Evolutionary conservation across 257 asterid species (phyloP).

Genomic region (Ballota nigra): DNA sequence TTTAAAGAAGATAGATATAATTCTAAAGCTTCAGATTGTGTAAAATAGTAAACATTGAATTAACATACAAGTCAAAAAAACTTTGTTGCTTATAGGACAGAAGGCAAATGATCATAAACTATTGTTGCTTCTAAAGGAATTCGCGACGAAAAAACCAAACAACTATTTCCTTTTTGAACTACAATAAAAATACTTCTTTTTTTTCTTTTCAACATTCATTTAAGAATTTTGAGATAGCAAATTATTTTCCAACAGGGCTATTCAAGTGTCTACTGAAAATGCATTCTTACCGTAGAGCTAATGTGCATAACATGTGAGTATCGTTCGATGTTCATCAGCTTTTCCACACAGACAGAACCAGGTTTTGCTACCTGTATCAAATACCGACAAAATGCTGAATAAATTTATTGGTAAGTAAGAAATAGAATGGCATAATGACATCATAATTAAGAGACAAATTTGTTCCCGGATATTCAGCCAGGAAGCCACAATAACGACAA

Average conservation of each 20-base stretch:
- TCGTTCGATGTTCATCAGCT: slow-evolving; percentile 77
- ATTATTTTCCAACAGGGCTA: neutral
- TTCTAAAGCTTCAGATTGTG: slow-evolving; percentile 14
- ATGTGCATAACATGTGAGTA: slow-evolving; percentile 96
- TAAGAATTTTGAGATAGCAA: neutral
- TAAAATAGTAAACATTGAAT: neutral
- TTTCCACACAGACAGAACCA: slow-evolving; percentile 78
- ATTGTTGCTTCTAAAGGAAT: neutral
- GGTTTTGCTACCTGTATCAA: slow-evolving; percentile 74
- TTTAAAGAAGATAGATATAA: neutral
- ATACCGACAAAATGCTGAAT: neutral
- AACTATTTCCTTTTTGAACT: too few relatives aligned
- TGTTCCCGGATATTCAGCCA: neutral
- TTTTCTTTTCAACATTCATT: too few relatives aligned
- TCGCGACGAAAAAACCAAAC: too few relatives aligned
- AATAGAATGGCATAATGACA: neutral
- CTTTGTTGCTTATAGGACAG: neutral
- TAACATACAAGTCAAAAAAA: too few relatives aligned
- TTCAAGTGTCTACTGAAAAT: neutral
- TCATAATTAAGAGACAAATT: neutral
- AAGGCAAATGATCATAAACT: neutral
- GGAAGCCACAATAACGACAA: neutral
- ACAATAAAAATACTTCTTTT: too few relatives aligned
- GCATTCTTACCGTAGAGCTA: slow-evolving; percentile 81
- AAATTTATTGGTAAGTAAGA: neutral